Evolutionary conservation across 257 asterid genomes (phyloP), one percentile per base, ranked within the genome.

Genomic region (Verbascum thapsus): DNA sequence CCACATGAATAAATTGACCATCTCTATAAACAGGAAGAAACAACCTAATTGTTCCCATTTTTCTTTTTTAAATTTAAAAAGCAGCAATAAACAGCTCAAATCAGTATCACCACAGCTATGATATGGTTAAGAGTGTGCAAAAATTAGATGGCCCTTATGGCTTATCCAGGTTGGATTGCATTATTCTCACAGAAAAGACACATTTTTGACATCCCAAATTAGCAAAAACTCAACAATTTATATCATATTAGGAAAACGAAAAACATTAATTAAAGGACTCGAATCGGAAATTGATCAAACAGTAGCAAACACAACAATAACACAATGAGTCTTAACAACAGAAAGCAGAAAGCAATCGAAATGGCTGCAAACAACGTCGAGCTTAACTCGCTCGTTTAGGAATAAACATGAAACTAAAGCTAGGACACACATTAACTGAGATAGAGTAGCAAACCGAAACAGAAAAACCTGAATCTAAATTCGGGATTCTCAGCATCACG

Each of bases 401-500:
- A 70, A 19, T 41, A 66, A 80, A 22, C 45, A 22, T 44, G 41
- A 67, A 71, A 57, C 35, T 35, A 64, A 63, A 63, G 18, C 45
- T 65, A 26, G 43, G 56, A 72, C 43, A 68, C 45, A 16, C 32
- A 60, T 11, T 26, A 26, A 45, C 63, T 66, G 47, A 72, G 19
- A 62, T 68, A 66, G 52, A 69, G 23, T 66, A 70, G 64, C 15
- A 15, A 75, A 69, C 75, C 74, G 59, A 72, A 77, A 61, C 76
- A 10, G 65, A 72, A 78, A 60, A 76, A 81, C 80, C 95, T 82
- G 91, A 79, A 72, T 74, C 69, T 41, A 41, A 42, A 65, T 26
- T 75, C 85, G 76, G 76, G 66, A 42, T 63, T 79, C 73, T 61
- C 76, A 73, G 58, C 53, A 58, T 68, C 68, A 19, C 61, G 72